These are phyloP conservation scores for Leptographium wingfieldii DNA, from an alignment of 2,329 filamentous ascomycete species.

Conservation along the genomic window DNA sequence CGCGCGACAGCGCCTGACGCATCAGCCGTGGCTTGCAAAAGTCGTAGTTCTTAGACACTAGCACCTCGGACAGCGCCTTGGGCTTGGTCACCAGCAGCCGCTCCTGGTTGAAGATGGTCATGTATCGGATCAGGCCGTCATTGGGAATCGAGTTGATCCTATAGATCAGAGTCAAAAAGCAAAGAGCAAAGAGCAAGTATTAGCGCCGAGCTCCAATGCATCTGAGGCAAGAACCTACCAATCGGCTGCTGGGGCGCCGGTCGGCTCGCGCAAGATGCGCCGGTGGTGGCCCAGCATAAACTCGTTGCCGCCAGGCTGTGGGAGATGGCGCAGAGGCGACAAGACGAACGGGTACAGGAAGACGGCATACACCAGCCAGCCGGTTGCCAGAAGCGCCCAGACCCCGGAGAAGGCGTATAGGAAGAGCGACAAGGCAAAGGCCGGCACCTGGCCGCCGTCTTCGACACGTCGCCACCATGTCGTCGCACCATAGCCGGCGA, in stretches of 20 bases:
- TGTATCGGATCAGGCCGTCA: conserved; percentile 56
- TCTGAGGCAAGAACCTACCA: conserved; percentile 25
- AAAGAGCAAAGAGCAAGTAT: neutral
- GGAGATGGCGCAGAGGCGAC: conserved; percentile 36
- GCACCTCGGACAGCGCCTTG: conserved; percentile 56
- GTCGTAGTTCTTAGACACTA: conserved; percentile 56
- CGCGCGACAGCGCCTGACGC: conserved; percentile 41
- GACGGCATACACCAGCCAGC: conserved; percentile 27
- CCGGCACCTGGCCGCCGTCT: neutral
- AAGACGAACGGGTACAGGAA: conserved; percentile 36
- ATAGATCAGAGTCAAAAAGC: conserved; percentile 7
- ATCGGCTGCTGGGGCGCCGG: conserved; percentile 31
- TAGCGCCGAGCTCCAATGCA: neutral
- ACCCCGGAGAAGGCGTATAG: conserved; percentile 24
- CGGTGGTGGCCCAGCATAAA: conserved; percentile 36
- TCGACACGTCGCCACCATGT: conserved; percentile 1
- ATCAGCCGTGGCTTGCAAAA: conserved; percentile 51
- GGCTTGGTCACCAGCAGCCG: conserved; percentile 48
- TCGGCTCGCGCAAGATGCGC: conserved; percentile 25
- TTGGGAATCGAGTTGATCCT: conserved; percentile 52
- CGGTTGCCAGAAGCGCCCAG: conserved; percentile 23
- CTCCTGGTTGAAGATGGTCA: conserved; percentile 48
- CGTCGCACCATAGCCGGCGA: conserved; percentile 3
- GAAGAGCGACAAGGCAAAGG: neutral
- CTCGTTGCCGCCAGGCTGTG: conserved; percentile 28